Conservation (phyloP, 1,284 basidiomycete genomes). For the Rhodotorula glutinis region DNA sequence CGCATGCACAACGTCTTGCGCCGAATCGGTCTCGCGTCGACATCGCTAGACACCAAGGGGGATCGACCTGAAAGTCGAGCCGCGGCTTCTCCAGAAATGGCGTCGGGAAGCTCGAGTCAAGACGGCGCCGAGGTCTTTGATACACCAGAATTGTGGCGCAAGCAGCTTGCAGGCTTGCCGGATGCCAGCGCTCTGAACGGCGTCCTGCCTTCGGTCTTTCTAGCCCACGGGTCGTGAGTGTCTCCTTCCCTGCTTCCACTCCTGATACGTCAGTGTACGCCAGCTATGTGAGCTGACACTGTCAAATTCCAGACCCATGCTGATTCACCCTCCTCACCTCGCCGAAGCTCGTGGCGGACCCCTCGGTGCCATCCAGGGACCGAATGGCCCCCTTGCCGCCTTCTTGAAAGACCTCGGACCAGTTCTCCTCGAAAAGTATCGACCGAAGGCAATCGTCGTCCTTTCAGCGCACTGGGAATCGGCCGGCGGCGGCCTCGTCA, state of each 20-base stretch:
- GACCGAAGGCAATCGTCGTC: conserved; percentile 68
- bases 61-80: background rate
- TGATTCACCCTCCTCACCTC: conserved; percentile 30
- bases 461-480: conserved; percentile 80
- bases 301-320: conserved; percentile 35
- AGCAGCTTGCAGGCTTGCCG: conserved; percentile 61
- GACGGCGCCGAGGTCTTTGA: conserved; percentile 14
- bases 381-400: conserved; percentile 57
- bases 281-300: too few relatives aligned
- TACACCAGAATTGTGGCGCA: conserved; percentile 56
- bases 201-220: conserved; percentile 69
- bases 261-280: too few relatives aligned
- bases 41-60: too few relatives aligned
- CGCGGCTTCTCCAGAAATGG: conserved; percentile 1
- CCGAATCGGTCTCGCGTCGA: conserved; percentile 1
- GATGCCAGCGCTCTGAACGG: conserved; percentile 52
- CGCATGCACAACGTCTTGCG: conserved; percentile 10
- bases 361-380: conserved; percentile 49
- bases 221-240: conserved; percentile 58
- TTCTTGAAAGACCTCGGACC: conserved; percentile 70
- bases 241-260: too few relatives aligned
- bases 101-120: background rate
- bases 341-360: background rate
- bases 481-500: conserved; percentile 59
- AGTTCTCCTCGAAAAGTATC: conserved; percentile 63